Evolutionary conservation across 768 basidiomycete genomes (phyloP).

Genomic region (Kwoniella dejecticola): DNA sequence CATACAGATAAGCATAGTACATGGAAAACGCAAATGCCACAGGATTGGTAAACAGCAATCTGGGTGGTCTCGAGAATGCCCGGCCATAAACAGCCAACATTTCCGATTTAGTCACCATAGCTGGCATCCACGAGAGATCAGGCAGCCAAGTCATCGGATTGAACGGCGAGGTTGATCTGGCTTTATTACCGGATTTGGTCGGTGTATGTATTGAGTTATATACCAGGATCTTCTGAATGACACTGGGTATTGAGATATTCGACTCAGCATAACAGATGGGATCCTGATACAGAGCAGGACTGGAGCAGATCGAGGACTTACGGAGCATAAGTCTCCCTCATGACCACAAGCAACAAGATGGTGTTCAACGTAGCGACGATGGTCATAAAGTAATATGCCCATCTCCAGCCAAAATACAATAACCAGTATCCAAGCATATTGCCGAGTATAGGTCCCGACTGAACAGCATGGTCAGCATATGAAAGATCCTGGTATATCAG

Average conservation of each 20-base stretch:
- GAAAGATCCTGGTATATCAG: no score
- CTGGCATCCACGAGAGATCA: conserved; percentile 44
- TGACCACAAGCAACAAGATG: conserved; percentile 29
- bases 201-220: conserved; percentile 31
- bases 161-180: background rate
- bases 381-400: conserved; percentile 43
- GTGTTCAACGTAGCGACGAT: conserved; percentile 37
- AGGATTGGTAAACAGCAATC: conserved; percentile 47
- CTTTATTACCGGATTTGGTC: conserved; percentile 1
- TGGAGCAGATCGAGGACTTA: conserved; percentile 22
- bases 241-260: background rate
- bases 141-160: conserved; percentile 15
- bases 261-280: background rate
- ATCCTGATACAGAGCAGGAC: background rate
- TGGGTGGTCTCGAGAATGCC: conserved; percentile 45
- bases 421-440: conserved; percentile 51
- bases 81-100: conserved; percentile 33
- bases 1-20: conserved; percentile 52
- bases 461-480: no score
- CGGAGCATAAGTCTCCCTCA: conserved; percentile 49
- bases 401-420: conserved; percentile 43
- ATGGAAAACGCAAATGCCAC: conserved; percentile 43
- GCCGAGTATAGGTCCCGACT: conserved; percentile 46
- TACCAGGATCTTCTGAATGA: conserved; percentile 40
- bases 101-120: conserved; percentile 42